Conservation (phyloP, 345 rosid species). For the Raphanus sativus region DNA sequence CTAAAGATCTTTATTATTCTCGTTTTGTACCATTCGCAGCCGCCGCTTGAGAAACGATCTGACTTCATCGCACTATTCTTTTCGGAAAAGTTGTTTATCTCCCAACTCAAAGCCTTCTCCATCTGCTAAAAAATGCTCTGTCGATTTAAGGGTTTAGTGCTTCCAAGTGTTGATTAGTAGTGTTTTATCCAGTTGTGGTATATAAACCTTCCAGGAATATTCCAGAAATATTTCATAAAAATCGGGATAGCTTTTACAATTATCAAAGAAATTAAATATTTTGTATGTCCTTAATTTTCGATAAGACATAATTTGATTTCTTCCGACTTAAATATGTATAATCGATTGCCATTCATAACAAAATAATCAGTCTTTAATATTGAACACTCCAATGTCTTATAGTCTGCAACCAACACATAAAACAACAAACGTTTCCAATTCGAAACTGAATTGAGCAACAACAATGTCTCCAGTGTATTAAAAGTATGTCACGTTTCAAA, state of each 20-base stretch:
- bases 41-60: constrained; percentile 16
- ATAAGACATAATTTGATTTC: neutral
- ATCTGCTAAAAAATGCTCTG: constrained; percentile 1
- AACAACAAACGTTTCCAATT: constrained; percentile 2
- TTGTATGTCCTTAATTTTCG: neutral
- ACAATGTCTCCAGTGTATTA: neutral
- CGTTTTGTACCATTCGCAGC: constrained; percentile 17
- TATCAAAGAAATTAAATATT: neutral
- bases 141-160: constrained; percentile 15
- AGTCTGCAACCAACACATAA: constrained; percentile 21
- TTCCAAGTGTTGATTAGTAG: neutral
- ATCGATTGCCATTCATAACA: neutral
- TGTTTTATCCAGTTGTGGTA: neutral
- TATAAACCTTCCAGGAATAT: neutral
- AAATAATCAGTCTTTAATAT: neutral
- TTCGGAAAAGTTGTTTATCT: constrained; percentile 16
- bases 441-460: neutral
- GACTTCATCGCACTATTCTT: neutral
- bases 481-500: constrained; percentile 41
- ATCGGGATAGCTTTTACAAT: neutral
- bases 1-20: neutral
- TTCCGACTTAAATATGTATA: neutral
- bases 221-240: neutral
- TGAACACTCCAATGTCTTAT: neutral
- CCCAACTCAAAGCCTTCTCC: constrained; percentile 4